Percentiles rank a stretch among this genome's conserved stretches.
These are phyloP conservation scores for Papiliotrema terrestris DNA, from an alignment of 1,284 basidiomycete genomes.

Conservation along the genomic window DNA sequence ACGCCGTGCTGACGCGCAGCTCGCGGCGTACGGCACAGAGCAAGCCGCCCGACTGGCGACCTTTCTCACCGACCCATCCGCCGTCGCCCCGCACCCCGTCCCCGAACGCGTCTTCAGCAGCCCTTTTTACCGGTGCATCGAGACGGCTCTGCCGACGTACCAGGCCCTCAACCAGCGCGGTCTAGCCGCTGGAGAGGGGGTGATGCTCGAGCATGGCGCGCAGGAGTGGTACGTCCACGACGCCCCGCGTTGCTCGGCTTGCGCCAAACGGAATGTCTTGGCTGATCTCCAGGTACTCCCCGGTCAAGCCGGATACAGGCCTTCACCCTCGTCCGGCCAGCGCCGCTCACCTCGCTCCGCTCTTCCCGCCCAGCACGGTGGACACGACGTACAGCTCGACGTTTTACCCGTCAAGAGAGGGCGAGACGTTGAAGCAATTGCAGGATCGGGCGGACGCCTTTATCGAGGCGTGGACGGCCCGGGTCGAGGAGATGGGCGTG, in stretches of 20 bases:
- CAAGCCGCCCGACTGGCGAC: slow-evolving; percentile 37
- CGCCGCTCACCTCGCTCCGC: slow-evolving; percentile 22
- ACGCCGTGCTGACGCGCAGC: too few species aligned
- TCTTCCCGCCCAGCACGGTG: slow-evolving; percentile 34
- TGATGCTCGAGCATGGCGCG: slow-evolving; percentile 51
- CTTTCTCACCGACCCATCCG: slow-evolving; percentile 27
- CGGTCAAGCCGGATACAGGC: slow-evolving; percentile 30
- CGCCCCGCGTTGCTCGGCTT: neutral
- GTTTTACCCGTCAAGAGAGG: slow-evolving; percentile 47
- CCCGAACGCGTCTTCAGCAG: slow-evolving; percentile 42
- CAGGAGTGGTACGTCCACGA: slow-evolving; percentile 50
- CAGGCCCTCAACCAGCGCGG: slow-evolving; percentile 21
- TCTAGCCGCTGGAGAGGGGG: slow-evolving; percentile 13
- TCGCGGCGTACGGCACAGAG: slow-evolving; percentile 50
- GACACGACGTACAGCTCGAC: slow-evolving; percentile 45
- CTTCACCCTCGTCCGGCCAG: slow-evolving; percentile 43
- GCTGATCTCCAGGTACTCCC: slow-evolving; percentile 33
- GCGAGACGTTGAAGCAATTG: slow-evolving; percentile 50
- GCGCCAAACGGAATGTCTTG: too few species aligned
- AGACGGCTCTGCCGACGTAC: slow-evolving; percentile 50
- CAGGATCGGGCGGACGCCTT: slow-evolving; percentile 44
- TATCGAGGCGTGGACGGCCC: slow-evolving; percentile 33
- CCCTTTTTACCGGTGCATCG: slow-evolving; percentile 54
- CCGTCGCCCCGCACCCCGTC: slow-evolving; percentile 25
- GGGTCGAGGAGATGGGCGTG: slow-evolving; percentile 41